Percentiles rank a stretch among this genome's conserved stretches.
Conservation (phyloP, 441 rosid species). For the Erodium trifolium region DNA sequence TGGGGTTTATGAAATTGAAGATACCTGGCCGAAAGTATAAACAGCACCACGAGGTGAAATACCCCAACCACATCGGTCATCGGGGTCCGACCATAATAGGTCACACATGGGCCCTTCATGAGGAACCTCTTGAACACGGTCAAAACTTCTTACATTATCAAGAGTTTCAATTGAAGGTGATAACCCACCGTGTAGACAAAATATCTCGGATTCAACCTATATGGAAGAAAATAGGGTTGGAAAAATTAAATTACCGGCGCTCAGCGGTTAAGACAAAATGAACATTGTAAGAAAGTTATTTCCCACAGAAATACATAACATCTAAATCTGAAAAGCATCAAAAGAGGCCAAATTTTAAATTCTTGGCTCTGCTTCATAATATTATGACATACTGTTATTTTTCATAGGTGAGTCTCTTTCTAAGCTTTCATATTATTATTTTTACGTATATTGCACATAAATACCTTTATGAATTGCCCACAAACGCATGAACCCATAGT, state of each 20-base stretch:
- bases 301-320: neutral
- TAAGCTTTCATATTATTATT: slow-evolving; percentile 1
- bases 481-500: too few relatives aligned
- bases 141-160: slow-evolving; percentile 64
- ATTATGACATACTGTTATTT: neutral
- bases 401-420: slow-evolving; percentile 10
- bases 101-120: slow-evolving; percentile 76
- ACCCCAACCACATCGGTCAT: slow-evolving; percentile 65
- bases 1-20: neutral
- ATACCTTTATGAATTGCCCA: too few relatives aligned
- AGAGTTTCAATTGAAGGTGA: slow-evolving; percentile 77
- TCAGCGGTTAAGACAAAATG: neutral
- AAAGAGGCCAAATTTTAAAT: neutral
- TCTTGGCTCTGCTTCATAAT: neutral
- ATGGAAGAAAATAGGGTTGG: slow-evolving; percentile 8
- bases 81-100: slow-evolving; percentile 72
- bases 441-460: neutral
- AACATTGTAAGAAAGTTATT: neutral
- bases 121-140: slow-evolving; percentile 41
- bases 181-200: slow-evolving; percentile 43
- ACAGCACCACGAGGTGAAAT: slow-evolving; percentile 65
- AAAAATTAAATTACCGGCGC: neutral
- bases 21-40: slow-evolving; percentile 53
- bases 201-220: slow-evolving; percentile 48
- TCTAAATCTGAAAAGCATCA: neutral